phyloP scores from a whole-genome alignment of 495 filamentous ascomycete species.

The Trichoderma gamsii region DNA sequence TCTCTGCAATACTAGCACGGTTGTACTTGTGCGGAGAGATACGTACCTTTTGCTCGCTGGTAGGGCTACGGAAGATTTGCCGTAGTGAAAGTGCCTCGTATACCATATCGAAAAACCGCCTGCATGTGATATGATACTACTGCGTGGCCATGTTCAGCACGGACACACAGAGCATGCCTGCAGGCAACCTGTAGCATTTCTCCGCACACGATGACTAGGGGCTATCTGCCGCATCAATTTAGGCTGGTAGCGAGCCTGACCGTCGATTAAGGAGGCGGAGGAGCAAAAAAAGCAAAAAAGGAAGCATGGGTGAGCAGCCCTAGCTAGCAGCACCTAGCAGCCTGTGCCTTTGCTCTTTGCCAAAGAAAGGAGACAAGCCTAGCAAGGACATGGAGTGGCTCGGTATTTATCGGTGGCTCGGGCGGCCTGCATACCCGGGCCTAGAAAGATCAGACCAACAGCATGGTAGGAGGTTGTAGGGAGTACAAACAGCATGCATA shows the following conservation, averaged over 20 bases:
- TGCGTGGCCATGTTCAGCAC: slow-evolving; percentile 8
- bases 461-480: not conserved
- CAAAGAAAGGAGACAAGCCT: not conserved
- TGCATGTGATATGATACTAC: slow-evolving; percentile 13
- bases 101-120: not conserved
- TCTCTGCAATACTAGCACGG: not conserved
- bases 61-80: not conserved
- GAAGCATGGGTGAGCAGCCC: not conserved
- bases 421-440: not conserved
- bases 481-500: not conserved
- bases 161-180: not conserved
- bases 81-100: not conserved
- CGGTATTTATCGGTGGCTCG: not conserved
- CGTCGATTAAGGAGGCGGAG: not conserved
- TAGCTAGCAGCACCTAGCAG: not conserved
- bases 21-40: not conserved
- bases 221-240: not conserved
- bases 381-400: slow-evolving; percentile 1
- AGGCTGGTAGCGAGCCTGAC: not conserved
- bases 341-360: not conserved
- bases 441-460: slow-evolving; percentile 7
- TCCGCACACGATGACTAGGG: slow-evolving; percentile 4
- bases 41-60: not conserved
- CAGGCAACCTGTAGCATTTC: not conserved
- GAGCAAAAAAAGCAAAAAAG: not conserved